Conservation (phyloP, 345 rosid genomes). For the Theobroma cacao region DNA sequence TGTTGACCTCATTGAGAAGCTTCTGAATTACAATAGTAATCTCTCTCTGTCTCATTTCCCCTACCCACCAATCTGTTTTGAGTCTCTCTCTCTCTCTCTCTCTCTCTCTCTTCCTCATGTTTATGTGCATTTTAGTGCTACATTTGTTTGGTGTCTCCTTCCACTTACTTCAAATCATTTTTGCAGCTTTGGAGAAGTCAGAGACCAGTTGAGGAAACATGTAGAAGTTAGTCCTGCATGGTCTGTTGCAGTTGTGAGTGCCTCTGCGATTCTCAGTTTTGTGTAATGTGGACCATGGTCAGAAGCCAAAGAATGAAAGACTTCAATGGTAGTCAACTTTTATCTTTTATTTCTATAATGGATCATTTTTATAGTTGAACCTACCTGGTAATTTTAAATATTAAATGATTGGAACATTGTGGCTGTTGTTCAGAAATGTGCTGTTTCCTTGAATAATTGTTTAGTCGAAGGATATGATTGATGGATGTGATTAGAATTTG, state of each 20-base stretch:
- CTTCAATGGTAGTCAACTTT: neutral
- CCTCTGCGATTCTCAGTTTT: neutral
- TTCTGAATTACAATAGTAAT: conserved; percentile 91
- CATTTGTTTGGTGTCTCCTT: neutral
- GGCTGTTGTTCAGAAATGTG: neutral
- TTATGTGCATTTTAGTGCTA: neutral
- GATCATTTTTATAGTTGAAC: neutral
- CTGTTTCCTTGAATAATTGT: neutral
- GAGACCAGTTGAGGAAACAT: conserved; percentile 40
- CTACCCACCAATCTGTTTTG: neutral
- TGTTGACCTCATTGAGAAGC: conserved; percentile 98
- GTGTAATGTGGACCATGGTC: neutral
- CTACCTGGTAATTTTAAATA: too few relatives aligned
- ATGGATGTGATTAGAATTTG: neutral
- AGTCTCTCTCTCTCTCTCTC: neutral
- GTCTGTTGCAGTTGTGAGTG: neutral
- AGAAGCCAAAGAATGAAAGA: neutral
- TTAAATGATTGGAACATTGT: neutral
- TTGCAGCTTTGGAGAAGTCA: conserved; percentile 78
- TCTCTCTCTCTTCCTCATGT: neutral
- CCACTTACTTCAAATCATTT: neutral
- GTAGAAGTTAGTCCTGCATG: neutral
- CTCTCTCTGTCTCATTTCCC: conserved; percentile 19
- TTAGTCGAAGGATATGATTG: neutral
- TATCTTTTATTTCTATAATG: neutral